phyloP scores from a whole-genome alignment of 768 basidiomycete genomes.

The Paxillus involutus region DNA sequence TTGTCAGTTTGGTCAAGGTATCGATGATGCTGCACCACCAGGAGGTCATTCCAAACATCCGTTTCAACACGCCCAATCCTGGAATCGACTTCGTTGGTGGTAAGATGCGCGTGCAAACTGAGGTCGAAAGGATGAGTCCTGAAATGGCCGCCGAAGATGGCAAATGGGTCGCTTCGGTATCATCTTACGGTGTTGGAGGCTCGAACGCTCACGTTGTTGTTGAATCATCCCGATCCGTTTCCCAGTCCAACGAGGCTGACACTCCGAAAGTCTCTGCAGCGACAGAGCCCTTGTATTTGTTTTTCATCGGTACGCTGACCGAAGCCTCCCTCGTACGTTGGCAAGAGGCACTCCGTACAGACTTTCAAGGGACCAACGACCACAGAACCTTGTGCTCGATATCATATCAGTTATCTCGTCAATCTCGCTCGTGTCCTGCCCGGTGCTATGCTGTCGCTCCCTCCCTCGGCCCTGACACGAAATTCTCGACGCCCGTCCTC shows the following conservation, averaged over 20 bases:
- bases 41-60: slow-evolving; percentile 5
- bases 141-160: slow-evolving; percentile 14
- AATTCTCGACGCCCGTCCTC: slow-evolving; percentile 17
- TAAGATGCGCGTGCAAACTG: slow-evolving; percentile 3
- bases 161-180: slow-evolving; percentile 16
- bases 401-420: slow-evolving; percentile 10
- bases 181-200: slow-evolving; percentile 23
- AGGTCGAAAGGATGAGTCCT: slow-evolving; percentile 12
- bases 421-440: slow-evolving; percentile 10
- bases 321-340: slow-evolving; percentile 10
- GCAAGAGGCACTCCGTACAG: slow-evolving; percentile 1
- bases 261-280: background rate
- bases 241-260: background rate
- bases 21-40: slow-evolving; percentile 12
- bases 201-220: slow-evolving; percentile 22
- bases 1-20: slow-evolving; percentile 22
- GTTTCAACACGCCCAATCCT: slow-evolving; percentile 2
- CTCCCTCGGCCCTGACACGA: slow-evolving; percentile 4
- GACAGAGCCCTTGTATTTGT: background rate
- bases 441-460: slow-evolving; percentile 11
- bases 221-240: slow-evolving; percentile 9
- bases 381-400: slow-evolving; percentile 9
- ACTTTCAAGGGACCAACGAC: background rate
- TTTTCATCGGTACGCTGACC: slow-evolving; percentile 10
- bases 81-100: slow-evolving; percentile 3